Percentiles rank a stretch among this genome's conserved stretches.
Conservation (phyloP, 2,329 filamentous ascomycete genomes). For the Trichoderma atrobrunneum region DNA sequence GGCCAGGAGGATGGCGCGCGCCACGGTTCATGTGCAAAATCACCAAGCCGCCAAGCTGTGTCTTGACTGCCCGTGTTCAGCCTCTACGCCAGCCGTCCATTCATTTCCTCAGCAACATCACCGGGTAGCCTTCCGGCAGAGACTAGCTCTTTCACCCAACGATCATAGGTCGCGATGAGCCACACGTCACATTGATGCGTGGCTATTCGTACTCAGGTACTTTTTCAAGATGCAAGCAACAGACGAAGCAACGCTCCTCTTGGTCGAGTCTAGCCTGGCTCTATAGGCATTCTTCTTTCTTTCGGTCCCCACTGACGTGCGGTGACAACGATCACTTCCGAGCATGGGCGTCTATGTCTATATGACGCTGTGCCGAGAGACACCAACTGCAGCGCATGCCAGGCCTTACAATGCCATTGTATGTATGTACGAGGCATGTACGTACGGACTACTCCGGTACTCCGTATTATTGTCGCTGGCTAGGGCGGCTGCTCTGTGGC, state of each 20-base stretch:
- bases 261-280: neutral
- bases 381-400: neutral
- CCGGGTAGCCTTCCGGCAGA: slow-evolving; percentile 17
- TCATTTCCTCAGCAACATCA: slow-evolving; percentile 17
- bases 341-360: neutral
- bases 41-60: slow-evolving; percentile 11
- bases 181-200: slow-evolving; percentile 9
- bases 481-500: neutral
- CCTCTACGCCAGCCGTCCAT: slow-evolving; percentile 15
- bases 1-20: slow-evolving; percentile 17
- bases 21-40: slow-evolving; percentile 20
- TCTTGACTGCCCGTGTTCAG: slow-evolving; percentile 12
- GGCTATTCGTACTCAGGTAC: neutral
- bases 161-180: slow-evolving; percentile 14
- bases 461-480: neutral
- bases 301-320: neutral
- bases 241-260: neutral
- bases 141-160: slow-evolving; percentile 9
- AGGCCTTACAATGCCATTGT: neutral
- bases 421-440: neutral
- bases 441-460: slow-evolving; percentile 5
- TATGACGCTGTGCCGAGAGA: slow-evolving; percentile 4
- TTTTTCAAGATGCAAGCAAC: neutral
- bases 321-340: neutral
- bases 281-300: neutral